phyloP scores from a whole-genome alignment of 192 early-diverging fungal species.

The Rhizophlyctis rosea region DNA sequence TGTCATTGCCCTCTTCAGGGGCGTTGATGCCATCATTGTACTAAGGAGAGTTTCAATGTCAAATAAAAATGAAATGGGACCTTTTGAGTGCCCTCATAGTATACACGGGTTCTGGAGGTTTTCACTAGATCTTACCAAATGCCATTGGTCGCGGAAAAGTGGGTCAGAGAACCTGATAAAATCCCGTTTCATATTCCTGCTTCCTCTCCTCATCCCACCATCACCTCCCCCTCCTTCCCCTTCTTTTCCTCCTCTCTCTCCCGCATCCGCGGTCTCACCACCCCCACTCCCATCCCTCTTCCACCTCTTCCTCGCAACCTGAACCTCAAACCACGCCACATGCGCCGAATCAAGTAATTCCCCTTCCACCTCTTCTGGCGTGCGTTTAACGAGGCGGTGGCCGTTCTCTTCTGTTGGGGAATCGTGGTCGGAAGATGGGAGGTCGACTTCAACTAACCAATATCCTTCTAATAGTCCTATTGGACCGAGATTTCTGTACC shows the following conservation, averaged over 20 bases:
- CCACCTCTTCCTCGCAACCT: conserved; percentile 36
- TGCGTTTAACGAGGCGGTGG: background rate
- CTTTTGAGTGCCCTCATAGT: conserved; percentile 2
- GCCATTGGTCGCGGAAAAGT: conserved; percentile 72
- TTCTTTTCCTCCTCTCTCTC: conserved; percentile 32
- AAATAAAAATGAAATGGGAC: background rate
- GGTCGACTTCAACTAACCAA: conserved; percentile 30
- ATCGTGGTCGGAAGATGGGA: conserved; percentile 33
- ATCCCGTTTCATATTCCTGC: conserved; percentile 29
- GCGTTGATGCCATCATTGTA: conserved; percentile 44
- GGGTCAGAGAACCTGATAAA: conserved; percentile 53
- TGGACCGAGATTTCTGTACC: conserved; percentile 33
- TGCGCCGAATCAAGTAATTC: conserved; percentile 16
- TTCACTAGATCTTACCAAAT: conserved; percentile 64
- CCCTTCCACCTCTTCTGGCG: conserved; percentile 12
- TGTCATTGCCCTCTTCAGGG: conserved; percentile 60
- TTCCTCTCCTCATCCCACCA: background rate
- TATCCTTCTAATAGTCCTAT: conserved; percentile 34
- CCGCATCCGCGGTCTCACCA: no score
- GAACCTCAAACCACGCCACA: conserved; percentile 27
- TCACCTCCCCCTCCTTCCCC: conserved; percentile 27
- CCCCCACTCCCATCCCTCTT: conserved; percentile 19
- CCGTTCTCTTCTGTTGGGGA: background rate
- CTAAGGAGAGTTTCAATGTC: conserved; percentile 8
- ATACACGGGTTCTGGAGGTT: no score